Percentiles rank a stretch among this genome's conserved stretches.
Evolutionary conservation across 192 early-diverging fungal genomes (phyloP).

Genomic region (Coemansia sp.): DNA sequence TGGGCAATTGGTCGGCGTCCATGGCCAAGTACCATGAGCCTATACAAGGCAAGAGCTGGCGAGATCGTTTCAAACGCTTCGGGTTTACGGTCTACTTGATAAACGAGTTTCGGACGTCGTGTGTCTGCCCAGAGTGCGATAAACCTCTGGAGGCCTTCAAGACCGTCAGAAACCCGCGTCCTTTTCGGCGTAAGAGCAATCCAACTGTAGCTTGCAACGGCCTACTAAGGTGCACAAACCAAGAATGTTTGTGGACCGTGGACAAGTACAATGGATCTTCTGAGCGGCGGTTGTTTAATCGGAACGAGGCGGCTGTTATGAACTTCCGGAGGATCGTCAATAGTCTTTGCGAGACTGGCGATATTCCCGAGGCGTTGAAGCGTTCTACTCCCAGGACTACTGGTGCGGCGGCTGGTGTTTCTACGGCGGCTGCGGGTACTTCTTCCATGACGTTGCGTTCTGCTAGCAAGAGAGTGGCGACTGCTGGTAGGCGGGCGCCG

Average conservation of each 20-base stretch:
- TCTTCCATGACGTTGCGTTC: no score
- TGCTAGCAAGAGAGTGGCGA: no score
- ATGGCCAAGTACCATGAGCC: slow-evolving; percentile 11
- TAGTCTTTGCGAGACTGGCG: no score
- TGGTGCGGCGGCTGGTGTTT: no score
- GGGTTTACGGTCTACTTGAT: slow-evolving; percentile 20
- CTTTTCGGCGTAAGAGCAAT: not conserved
- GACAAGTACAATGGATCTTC: not conserved
- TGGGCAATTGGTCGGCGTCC: slow-evolving; percentile 26
- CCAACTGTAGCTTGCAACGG: slow-evolving; percentile 9
- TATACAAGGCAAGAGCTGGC: slow-evolving; percentile 12
- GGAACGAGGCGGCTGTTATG: not conserved
- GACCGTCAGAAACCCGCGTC: slow-evolving; percentile 1
- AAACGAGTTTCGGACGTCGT: slow-evolving; percentile 10
- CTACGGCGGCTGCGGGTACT: no score
- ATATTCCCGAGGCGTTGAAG: no score
- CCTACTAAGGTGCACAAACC: slow-evolving; percentile 12
- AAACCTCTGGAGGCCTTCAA: not conserved
- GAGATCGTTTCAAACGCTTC: slow-evolving; percentile 3
- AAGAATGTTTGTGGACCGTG: not conserved
- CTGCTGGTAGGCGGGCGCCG: no score
- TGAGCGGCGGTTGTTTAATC: not conserved
- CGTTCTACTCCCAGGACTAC: no score
- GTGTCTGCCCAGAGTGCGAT: slow-evolving; percentile 9
- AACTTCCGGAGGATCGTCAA: no score